Percentiles rank a stretch among this genome's conserved stretches.
These are phyloP conservation scores for Cladosporium sp. DNA, from an alignment of 2,329 filamentous ascomycete species.

Conservation along the genomic window DNA sequence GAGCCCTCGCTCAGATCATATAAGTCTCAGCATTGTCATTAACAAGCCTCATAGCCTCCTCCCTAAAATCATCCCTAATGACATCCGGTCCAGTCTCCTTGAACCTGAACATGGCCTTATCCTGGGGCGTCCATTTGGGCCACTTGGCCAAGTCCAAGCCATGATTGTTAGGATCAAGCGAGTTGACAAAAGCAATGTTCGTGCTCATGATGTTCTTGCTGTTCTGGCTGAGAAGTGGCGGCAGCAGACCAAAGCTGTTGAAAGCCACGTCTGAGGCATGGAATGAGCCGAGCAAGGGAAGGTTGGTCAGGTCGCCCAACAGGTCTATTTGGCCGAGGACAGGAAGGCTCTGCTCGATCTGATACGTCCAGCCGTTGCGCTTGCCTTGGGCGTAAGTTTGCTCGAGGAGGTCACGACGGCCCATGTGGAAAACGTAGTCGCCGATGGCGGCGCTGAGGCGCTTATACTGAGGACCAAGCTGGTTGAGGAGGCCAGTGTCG, in stretches of 20 bases:
- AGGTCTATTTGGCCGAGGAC: conserved; percentile 6
- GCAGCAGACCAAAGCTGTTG: conserved; percentile 14
- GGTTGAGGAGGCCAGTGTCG: conserved; percentile 12
- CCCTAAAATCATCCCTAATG: conserved; percentile 15
- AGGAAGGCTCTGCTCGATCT: conserved; percentile 10
- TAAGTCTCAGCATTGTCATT: not conserved
- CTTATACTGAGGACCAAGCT: conserved; percentile 15
- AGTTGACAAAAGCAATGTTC: conserved; percentile 16
- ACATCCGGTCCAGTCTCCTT: conserved; percentile 15
- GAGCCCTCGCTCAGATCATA: not conserved
- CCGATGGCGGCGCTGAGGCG: conserved; percentile 16
- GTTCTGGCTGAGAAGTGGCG: conserved; percentile 12
- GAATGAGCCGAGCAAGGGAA: conserved; percentile 16
- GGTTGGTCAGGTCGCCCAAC: conserved; percentile 6
- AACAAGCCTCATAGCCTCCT: not conserved
- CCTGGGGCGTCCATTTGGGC: conserved; percentile 13
- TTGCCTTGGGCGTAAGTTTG: conserved; percentile 3
- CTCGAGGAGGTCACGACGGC: conserved; percentile 12
- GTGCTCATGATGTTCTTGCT: conserved; percentile 11
- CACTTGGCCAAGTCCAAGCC: conserved; percentile 10
- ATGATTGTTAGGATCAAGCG: conserved; percentile 14
- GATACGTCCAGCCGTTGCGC: conserved; percentile 13
- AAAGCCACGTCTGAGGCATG: conserved; percentile 18
- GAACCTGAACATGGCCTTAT: conserved; percentile 8
- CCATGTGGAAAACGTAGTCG: conserved; percentile 17